Percentiles rank a stretch among this genome's conserved stretches.
These are phyloP conservation scores for Fusarium proliferatum DNA, from an alignment of 2,329 filamentous ascomycete genomes.

Conservation along the genomic window DNA sequence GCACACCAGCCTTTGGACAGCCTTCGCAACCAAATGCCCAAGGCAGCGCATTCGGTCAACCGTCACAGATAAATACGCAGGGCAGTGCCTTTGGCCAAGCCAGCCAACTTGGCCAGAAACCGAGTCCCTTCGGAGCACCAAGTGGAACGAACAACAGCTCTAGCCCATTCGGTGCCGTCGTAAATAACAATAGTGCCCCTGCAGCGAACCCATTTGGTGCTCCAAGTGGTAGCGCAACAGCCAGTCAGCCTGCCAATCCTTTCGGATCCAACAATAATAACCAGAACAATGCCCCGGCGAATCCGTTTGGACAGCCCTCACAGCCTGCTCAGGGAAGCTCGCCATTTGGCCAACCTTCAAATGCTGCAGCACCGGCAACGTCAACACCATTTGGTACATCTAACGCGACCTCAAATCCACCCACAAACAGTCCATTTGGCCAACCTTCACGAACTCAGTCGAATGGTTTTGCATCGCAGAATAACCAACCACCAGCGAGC, in stretches of 20 bases:
- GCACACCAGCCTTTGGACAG: conserved; percentile 51
- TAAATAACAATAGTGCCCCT: conserved; percentile 37
- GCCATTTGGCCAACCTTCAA: conserved; percentile 39
- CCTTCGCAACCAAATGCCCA: conserved; percentile 47
- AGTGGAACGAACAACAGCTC: conserved; percentile 36
- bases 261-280: conserved; percentile 35
- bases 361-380: conserved; percentile 21
- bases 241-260: conserved; percentile 32
- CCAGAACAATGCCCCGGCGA: conserved; percentile 30
- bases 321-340: conserved; percentile 24
- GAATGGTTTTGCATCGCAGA: conserved; percentile 40
- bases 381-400: conserved; percentile 46
- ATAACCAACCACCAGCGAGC: conserved; percentile 33
- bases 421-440: conserved; percentile 44
- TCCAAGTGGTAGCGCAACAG: conserved; percentile 20
- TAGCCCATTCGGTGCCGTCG: conserved; percentile 43
- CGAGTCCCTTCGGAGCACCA: conserved; percentile 52
- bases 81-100: conserved; percentile 50
- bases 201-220: conserved; percentile 47
- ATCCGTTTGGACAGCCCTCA: conserved; percentile 45
- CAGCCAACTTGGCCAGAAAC: conserved; percentile 51
- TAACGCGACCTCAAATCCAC: conserved; percentile 28
- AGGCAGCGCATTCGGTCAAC: conserved; percentile 48
- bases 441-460: conserved; percentile 40
- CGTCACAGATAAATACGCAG: conserved; percentile 46